Conservation (phyloP, 1,284 basidiomycete species). For the Ceratobasidium sp. region DNA sequence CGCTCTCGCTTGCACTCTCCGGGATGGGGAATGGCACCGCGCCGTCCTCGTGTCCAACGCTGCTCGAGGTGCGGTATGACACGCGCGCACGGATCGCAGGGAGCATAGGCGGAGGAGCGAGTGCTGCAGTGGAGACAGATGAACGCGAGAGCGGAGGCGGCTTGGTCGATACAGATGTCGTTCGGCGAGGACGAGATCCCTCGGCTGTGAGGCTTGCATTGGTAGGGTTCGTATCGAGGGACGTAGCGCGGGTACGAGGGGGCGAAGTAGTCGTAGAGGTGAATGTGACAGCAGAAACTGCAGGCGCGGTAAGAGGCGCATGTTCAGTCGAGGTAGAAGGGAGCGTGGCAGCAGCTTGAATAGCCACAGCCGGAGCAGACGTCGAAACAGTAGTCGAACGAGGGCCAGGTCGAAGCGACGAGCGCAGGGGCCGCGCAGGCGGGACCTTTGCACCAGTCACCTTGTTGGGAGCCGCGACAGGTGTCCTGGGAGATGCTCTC, state of each 20-base stretch:
- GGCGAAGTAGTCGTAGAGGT: background rate
- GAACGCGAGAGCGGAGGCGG: constrained; percentile 28
- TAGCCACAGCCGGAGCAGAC: constrained; percentile 21
- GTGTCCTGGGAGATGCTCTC: constrained; percentile 6
- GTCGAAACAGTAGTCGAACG: background rate
- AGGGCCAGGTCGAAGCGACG: constrained; percentile 27
- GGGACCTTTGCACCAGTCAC: background rate
- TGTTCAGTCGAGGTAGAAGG: background rate
- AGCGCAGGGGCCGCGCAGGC: constrained; percentile 25
- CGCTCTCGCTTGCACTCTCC: constrained; percentile 15
- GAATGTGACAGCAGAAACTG: background rate
- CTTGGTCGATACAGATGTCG: constrained; percentile 25
- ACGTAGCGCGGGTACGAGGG: constrained; percentile 24
- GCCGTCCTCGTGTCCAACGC: background rate
- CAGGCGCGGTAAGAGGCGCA: constrained; percentile 10
- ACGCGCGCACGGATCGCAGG: constrained; percentile 6
- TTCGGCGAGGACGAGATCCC: constrained; percentile 8
- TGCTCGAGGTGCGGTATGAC: background rate
- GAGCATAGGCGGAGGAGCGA: background rate
- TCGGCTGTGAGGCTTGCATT: background rate
- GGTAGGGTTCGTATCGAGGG: constrained; percentile 12
- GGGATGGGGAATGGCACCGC: constrained; percentile 35
- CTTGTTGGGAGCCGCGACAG: background rate
- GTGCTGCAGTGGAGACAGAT: background rate
- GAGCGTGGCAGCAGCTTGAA: background rate